A percentile compares a stretch with the other conserved stretches of the same genome.
Evolutionary conservation across 805 yeast genomes (phyloP).

Genomic region (Wickerhamiella azymoides): DNA sequence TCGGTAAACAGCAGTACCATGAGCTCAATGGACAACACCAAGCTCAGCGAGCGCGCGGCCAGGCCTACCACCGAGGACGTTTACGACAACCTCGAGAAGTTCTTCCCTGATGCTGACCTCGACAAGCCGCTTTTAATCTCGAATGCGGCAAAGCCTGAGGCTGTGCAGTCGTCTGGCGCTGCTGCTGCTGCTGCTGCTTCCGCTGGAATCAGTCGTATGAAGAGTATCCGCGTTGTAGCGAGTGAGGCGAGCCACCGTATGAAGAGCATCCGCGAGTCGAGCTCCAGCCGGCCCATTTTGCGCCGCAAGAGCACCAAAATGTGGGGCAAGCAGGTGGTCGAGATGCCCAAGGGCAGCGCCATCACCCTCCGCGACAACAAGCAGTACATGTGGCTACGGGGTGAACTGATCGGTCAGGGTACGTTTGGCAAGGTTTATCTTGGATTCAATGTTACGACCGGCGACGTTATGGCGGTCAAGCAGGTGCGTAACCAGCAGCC

Average conservation of each 20-base stretch:
- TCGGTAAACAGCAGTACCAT: conserved; percentile 5
- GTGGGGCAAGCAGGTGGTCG: conserved; percentile 94
- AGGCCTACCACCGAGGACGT: conserved; percentile 94
- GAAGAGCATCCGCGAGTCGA: conserved; percentile 16
- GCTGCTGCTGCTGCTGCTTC: conserved; percentile 16
- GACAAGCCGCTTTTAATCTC: conserved; percentile 70
- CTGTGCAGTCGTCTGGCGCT: neutral
- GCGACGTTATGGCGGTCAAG: conserved; percentile 97
- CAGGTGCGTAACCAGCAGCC: conserved; percentile 54
- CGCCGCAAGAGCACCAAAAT: conserved; percentile 78
- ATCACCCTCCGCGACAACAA: conserved; percentile 49
- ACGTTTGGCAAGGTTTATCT: conserved; percentile 89
- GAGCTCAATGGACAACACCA: conserved; percentile 6
- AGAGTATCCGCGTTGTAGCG: conserved; percentile 86
- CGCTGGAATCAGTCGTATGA: conserved; percentile 45
- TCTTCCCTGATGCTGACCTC: conserved; percentile 82
- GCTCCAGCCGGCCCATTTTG: conserved; percentile 25
- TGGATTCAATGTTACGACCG: conserved; percentile 88
- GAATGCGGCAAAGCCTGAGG: neutral
- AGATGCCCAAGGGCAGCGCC: conserved; percentile 46
- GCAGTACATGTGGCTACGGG: conserved; percentile 95
- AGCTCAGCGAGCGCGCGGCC: conserved; percentile 41
- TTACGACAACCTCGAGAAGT: conserved; percentile 78
- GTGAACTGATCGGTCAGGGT: conserved; percentile 92
- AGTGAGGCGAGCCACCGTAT: conserved; percentile 60